These are phyloP conservation scores for Avena eriantha DNA, from an alignment of 176 grass and related monocot species.

Conservation along the genomic window DNA sequence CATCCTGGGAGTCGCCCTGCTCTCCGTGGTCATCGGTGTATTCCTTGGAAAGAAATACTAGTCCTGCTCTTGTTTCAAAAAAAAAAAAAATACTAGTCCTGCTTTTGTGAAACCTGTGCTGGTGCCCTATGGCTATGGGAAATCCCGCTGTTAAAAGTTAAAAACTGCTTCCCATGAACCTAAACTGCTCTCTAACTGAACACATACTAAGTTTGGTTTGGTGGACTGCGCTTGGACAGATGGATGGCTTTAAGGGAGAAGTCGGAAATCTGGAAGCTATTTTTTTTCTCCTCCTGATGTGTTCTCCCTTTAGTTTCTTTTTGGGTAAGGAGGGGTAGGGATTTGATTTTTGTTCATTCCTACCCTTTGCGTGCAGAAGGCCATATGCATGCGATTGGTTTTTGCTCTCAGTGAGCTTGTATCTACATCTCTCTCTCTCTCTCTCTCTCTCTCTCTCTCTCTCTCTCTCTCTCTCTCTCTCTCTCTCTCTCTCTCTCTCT, in stretches of 20 bases:
- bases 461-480: no score
- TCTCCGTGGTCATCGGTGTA: slow-evolving; percentile 78
- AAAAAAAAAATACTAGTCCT: slow-evolving; percentile 68
- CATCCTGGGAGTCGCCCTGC: slow-evolving; percentile 76
- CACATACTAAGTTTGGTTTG: slow-evolving; percentile 1
- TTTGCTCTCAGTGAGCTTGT: slow-evolving; percentile 45
- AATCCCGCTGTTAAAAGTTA: slow-evolving; percentile 29
- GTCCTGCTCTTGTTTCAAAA: not conserved
- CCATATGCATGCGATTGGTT: slow-evolving; percentile 51
- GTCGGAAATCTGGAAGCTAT: slow-evolving; percentile 16
- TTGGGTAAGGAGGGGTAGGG: slow-evolving; percentile 41
- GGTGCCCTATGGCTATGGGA: not conserved
- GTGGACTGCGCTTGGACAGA: slow-evolving; percentile 26
- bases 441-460: no score
- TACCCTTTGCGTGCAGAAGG: slow-evolving; percentile 63
- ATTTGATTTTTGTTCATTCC: slow-evolving; percentile 88
- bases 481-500: slow-evolving; percentile 30
- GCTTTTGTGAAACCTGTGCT: slow-evolving; percentile 11
- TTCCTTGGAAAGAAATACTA: slow-evolving; percentile 95
- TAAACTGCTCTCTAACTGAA: slow-evolving; percentile 12
- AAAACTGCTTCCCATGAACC: slow-evolving; percentile 27
- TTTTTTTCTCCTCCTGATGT: not conserved
- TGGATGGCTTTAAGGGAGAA: slow-evolving; percentile 43
- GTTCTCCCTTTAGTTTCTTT: slow-evolving; percentile 20
- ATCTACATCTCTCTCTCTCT: slow-evolving; percentile 41